phyloP scores from a whole-genome alignment of 2,329 filamentous ascomycete genomes.

The Claviceps citrina region DNA sequence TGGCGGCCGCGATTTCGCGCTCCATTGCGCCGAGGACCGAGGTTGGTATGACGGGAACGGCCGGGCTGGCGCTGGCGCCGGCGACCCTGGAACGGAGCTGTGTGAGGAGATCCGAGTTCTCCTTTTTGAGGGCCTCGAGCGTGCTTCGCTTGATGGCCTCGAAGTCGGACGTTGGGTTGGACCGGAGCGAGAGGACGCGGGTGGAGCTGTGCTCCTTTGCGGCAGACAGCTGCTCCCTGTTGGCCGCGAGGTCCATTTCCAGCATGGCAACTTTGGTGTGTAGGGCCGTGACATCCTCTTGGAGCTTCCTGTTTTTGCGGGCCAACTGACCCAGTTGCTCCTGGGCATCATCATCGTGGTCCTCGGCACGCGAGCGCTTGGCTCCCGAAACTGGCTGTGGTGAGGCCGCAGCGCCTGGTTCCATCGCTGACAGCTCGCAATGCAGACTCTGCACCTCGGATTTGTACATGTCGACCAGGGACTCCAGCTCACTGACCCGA shows the following conservation, averaged over 20 bases:
- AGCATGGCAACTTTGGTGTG: constrained; percentile 58
- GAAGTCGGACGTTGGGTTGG: constrained; percentile 79
- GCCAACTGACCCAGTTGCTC: constrained; percentile 68
- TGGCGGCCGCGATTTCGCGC: constrained; percentile 58
- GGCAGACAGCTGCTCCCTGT: constrained; percentile 54
- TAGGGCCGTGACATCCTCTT: constrained; percentile 56
- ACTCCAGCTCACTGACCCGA: constrained; percentile 68
- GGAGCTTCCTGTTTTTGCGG: constrained; percentile 76
- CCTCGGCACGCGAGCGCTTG: constrained; percentile 51
- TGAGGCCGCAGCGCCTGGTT: constrained; percentile 26
- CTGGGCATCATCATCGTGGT: constrained; percentile 43
- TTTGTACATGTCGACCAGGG: constrained; percentile 76
- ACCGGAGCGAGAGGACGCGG: constrained; percentile 69
- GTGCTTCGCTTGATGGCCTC: constrained; percentile 75
- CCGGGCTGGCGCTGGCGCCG: constrained; percentile 22
- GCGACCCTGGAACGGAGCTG: constrained; percentile 41
- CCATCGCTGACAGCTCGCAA: constrained; percentile 53
- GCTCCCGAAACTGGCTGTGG: constrained; percentile 28
- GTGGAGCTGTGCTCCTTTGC: constrained; percentile 55
- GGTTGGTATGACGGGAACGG: constrained; percentile 53
- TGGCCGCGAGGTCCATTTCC: constrained; percentile 59
- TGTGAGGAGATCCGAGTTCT: constrained; percentile 69
- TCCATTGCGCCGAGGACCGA: constrained; percentile 62
- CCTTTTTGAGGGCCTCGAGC: constrained; percentile 59
- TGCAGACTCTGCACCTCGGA: constrained; percentile 62